A percentile compares a stretch with the other conserved stretches of the same genome.
Conservation (phyloP, 2,329 filamentous ascomycete genomes). For the Exophiala phaeomuriformis region DNA sequence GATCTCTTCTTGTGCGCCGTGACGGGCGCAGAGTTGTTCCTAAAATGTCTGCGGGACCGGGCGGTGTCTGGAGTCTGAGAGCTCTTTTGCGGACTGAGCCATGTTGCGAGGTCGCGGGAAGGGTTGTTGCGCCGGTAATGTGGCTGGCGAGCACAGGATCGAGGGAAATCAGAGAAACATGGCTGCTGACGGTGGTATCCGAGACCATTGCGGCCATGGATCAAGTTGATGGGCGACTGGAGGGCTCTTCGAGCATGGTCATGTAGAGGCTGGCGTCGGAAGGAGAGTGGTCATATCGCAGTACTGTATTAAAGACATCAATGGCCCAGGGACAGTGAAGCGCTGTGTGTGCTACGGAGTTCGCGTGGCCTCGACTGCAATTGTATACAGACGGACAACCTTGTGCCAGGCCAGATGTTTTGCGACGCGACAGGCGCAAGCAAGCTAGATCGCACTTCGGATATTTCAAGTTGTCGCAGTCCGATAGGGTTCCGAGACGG, state of each 20-base stretch:
- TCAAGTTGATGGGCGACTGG: slow-evolving; percentile 7
- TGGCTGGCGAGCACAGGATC: slow-evolving; percentile 27
- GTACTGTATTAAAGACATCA: slow-evolving; percentile 8
- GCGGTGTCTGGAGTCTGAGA: slow-evolving; percentile 16
- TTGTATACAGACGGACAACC: not conserved
- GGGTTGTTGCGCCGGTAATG: slow-evolving; percentile 20
- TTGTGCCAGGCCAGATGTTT: not conserved
- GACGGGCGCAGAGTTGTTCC: slow-evolving; percentile 24
- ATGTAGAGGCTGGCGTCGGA: slow-evolving; percentile 2
- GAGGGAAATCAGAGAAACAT: slow-evolving; percentile 25
- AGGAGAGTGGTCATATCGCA: not conserved
- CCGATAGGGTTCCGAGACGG: not conserved
- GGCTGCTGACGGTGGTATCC: slow-evolving; percentile 22
- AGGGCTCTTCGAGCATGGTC: slow-evolving; percentile 14
- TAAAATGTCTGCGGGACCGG: slow-evolving; percentile 19
- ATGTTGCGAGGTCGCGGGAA: slow-evolving; percentile 18
- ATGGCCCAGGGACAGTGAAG: not conserved
- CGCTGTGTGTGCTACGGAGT: slow-evolving; percentile 1
- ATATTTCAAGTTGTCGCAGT: not conserved
- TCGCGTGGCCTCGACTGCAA: not conserved
- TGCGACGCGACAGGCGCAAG: slow-evolving; percentile 1
- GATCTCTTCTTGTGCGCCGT: slow-evolving; percentile 28
- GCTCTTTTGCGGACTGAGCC: slow-evolving; percentile 23
- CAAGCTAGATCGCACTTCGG: not conserved
- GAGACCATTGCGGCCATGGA: slow-evolving; percentile 19